phyloP scores from a whole-genome alignment of 441 rosid species.

The Eutrema salsugineum region DNA sequence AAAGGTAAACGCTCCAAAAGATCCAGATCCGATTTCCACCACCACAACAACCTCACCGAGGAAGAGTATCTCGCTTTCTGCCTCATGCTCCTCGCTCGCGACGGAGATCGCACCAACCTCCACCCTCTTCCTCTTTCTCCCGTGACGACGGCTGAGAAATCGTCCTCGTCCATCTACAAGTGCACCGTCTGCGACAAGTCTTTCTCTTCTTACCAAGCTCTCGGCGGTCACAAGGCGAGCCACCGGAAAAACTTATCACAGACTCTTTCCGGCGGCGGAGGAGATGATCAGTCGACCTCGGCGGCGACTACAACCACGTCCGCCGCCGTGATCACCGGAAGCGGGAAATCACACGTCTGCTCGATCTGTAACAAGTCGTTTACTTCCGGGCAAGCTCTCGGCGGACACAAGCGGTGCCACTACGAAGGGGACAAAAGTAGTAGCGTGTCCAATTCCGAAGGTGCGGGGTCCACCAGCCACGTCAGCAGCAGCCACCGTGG shows the following conservation, averaged over 20 bases:
- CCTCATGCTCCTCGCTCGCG: conserved; percentile 80
- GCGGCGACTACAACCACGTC: conserved; percentile 31
- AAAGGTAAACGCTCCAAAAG: conserved; percentile 83
- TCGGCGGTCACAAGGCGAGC: conserved; percentile 97
- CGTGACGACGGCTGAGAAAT: conserved; percentile 12
- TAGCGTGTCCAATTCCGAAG: conserved; percentile 67
- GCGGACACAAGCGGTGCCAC: conserved; percentile 77
- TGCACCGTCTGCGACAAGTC: conserved; percentile 81
- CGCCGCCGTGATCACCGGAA: conserved; percentile 22
- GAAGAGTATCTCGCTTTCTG: conserved; percentile 87
- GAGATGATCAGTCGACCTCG: conserved; percentile 44
- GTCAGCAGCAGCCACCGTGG: conserved; percentile 38
- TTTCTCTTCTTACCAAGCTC: conserved; percentile 83
- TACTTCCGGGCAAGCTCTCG: conserved; percentile 68
- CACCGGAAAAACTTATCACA: conserved; percentile 53
- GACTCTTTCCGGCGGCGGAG: conserved; percentile 36
- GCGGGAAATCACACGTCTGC: conserved; percentile 70
- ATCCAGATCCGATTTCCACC: conserved; percentile 44
- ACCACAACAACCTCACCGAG: conserved; percentile 42
- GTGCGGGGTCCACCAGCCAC: conserved; percentile 40
- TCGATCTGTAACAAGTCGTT: conserved; percentile 78
- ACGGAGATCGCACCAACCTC: conserved; percentile 22
- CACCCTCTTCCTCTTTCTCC: conserved; percentile 10
- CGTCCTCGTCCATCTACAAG: conserved; percentile 43
- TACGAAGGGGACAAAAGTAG: conserved; percentile 62